Percentiles rank a stretch among this genome's conserved stretches.
phyloP scores from a whole-genome alignment of 768 basidiomycete genomes.

The Kwoniella europaea region DNA sequence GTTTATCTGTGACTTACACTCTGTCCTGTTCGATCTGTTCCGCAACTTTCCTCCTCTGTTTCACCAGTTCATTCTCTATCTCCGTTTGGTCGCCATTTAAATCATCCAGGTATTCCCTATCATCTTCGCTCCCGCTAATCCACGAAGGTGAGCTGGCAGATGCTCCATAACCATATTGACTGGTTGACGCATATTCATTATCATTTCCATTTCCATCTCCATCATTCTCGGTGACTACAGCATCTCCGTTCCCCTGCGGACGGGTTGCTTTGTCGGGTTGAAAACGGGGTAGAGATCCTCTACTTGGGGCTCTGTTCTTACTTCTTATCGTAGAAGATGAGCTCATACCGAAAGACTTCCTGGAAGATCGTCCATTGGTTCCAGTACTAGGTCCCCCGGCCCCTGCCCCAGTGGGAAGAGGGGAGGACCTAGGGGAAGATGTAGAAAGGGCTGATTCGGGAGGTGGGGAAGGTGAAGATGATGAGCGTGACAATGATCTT shows the following conservation, averaged over 20 bases:
- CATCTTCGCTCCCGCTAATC: constrained; percentile 28
- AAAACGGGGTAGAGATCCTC: constrained; percentile 8
- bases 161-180: constrained; percentile 34
- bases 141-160: constrained; percentile 37
- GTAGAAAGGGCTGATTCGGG: constrained; percentile 17
- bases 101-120: constrained; percentile 33
- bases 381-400: neutral
- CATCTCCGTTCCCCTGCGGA: neutral
- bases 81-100: constrained; percentile 36
- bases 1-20: neutral
- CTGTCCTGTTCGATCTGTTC: constrained; percentile 6
- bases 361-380: neutral
- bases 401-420: neutral
- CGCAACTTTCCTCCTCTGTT: neutral
- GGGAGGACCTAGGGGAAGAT: constrained; percentile 12
- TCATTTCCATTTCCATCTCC: neutral
- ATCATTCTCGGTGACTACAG: neutral
- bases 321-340: neutral
- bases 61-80: constrained; percentile 27
- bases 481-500: constrained; percentile 43
- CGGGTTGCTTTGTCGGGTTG: neutral
- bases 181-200: neutral
- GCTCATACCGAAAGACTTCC: neutral
- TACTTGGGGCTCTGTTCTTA: constrained; percentile 12
- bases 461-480: constrained; percentile 54